Evolutionary conservation across 192 early-diverging fungal species (phyloP), one percentile per base, ranked within the genome.

Genomic region (Chytriomyces confervae): DNA sequence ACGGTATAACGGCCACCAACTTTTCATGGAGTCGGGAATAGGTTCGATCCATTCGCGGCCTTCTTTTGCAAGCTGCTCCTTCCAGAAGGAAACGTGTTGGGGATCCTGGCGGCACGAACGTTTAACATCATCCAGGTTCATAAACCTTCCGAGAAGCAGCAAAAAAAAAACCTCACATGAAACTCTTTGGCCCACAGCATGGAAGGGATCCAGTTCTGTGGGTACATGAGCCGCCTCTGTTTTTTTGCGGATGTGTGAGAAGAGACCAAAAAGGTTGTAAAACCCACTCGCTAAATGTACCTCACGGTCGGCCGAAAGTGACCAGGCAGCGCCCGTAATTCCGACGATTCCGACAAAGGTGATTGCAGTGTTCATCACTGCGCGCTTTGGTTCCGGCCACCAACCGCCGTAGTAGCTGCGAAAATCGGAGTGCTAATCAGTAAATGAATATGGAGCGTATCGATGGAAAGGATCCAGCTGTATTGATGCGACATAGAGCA

Each of bases 101-200:
- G 87, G 87, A 63, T 88, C 85, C 84, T 85, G 77, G 61, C 5
- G 43, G 50, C 27, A 6, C 10, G 43, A 53, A 51, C 13, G 46
- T 18, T 69, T 8, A 36, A 20, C 53, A 1, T 57, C 20, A 20
- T 57, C 53, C 20, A 16, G n/a, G 1, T 48, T 53, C 13, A 11
- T 66, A 1, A 13, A 44, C 65, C 1, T 11, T n/a, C n/a, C n/a
- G 68, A n/a, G 18, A n/a, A 11, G 68, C 13, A 50, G 27, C 20
- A 51, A 69, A 36, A 63, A 23, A n/a, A 67, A 66, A 65, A 36
- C 5, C 71, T 50, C 81, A 87, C 86, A 69, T 88, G 84, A 78
- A 88, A 88, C 50, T 88, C 87, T 61, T 78, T 82, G 3, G 83
- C 53, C 87, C 87, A 88, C 8, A 88, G 84, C 87, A 88, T 88